Conservation (phyloP, 164 flowering plant genomes). For the Magnolia changhungtana region DNA sequence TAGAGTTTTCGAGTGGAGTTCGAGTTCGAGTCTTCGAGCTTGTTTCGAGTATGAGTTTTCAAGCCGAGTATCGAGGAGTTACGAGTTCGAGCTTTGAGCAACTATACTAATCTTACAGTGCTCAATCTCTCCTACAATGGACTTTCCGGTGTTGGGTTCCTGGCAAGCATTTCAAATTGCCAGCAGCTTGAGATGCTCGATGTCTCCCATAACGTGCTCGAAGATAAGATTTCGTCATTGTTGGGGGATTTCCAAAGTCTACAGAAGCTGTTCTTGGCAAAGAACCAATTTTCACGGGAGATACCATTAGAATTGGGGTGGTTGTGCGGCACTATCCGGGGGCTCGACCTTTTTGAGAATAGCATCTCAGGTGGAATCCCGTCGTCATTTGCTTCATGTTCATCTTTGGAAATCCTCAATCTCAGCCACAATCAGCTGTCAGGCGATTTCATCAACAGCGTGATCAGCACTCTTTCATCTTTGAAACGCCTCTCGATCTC, state of each 20-base stretch:
- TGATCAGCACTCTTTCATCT: slow-evolving; percentile 42
- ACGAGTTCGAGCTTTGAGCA: too few species aligned
- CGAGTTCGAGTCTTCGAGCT: too few species aligned
- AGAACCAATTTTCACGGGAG: too few species aligned
- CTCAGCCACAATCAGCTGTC: slow-evolving; percentile 60
- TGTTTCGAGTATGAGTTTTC: too few species aligned
- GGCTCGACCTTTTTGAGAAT: too few species aligned
- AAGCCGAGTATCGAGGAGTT: too few species aligned
- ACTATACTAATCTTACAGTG: too few species aligned
- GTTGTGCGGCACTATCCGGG: too few species aligned
- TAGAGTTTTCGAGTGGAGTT: too few species aligned
- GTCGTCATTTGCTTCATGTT: slow-evolving; percentile 39
- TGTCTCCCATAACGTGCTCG: slow-evolving; percentile 44
- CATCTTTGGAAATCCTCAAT: slow-evolving; percentile 43
- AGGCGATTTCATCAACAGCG: slow-evolving; percentile 43
- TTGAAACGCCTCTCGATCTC: slow-evolving; percentile 44
- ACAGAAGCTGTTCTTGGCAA: slow-evolving; percentile 23
- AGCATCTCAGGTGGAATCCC: slow-evolving; percentile 50
- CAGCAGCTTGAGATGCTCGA: slow-evolving; percentile 45
- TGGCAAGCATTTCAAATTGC: slow-evolving; percentile 40
- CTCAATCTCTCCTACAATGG: slow-evolving; percentile 29
- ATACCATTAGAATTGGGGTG: too few species aligned
- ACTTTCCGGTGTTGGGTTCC: slow-evolving; percentile 43
- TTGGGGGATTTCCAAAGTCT: slow-evolving; percentile 40
- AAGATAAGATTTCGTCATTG: slow-evolving; percentile 37